Percentiles rank a stretch among this genome's conserved stretches.
Conservation (phyloP, 805 yeast species). For the Torulaspora delbrueckii region DNA sequence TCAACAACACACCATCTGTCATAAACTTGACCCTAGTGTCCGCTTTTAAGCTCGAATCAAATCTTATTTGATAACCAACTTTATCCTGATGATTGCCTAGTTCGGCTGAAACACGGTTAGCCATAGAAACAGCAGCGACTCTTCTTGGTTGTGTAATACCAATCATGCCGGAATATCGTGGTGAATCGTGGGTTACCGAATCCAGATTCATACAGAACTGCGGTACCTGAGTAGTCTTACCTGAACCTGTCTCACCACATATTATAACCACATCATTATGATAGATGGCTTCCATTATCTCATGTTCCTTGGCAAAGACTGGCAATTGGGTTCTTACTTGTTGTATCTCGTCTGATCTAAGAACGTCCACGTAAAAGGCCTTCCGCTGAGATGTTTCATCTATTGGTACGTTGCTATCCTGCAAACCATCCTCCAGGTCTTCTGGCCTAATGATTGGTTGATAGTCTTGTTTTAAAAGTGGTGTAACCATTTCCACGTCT, state of each 20-base stretch:
- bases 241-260: conserved; percentile 98
- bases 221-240: conserved; percentile 97
- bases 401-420: conserved; percentile 58
- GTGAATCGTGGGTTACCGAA: conserved; percentile 56
- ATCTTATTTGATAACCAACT: conserved; percentile 80
- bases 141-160: conserved; percentile 95
- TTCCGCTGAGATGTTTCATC: conserved; percentile 48
- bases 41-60: conserved; percentile 60
- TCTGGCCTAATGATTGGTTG: conserved; percentile 58
- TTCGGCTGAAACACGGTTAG: conserved; percentile 71
- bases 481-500: conserved; percentile 48
- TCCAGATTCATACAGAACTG: conserved; percentile 93
- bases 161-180: conserved; percentile 83
- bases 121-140: conserved; percentile 92
- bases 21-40: conserved; percentile 77
- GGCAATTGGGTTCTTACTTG: conserved; percentile 68
- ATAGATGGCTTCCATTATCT: conserved; percentile 91
- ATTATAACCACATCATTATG: conserved; percentile 86
- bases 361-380: conserved; percentile 63
- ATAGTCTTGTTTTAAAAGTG: conserved; percentile 46
- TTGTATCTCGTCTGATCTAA: conserved; percentile 64
- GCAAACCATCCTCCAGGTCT: conserved; percentile 66
- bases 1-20: conserved; percentile 90
- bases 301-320: conserved; percentile 84
- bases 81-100: conserved; percentile 63